phyloP scores from a whole-genome alignment of 2,329 filamentous ascomycete species.

The Trichoderma citrinoviride region DNA sequence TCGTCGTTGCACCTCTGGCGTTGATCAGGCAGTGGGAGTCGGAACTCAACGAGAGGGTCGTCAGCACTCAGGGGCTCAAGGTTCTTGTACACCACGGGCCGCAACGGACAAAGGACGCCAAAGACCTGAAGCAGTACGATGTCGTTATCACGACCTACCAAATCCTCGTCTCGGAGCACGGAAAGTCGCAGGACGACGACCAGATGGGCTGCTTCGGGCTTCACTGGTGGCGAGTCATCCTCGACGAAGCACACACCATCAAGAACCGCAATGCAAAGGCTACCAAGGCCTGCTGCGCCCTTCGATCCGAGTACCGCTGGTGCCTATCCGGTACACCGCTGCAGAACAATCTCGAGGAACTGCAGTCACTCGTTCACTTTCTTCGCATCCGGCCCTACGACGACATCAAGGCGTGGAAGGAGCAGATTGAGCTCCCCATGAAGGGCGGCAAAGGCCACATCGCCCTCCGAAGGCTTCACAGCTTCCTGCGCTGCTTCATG shows the following conservation, averaged over 20 bases:
- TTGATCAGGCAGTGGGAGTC: conserved; percentile 97
- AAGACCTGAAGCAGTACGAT: conserved; percentile 79
- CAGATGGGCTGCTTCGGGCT: conserved; percentile 86
- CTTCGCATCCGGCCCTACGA: conserved; percentile 89
- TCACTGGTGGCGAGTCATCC: conserved; percentile 91
- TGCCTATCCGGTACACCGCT: conserved; percentile 94
- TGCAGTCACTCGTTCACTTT: conserved; percentile 92
- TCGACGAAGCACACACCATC: conserved; percentile 97
- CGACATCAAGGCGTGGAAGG: conserved; percentile 81
- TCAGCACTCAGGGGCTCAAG: conserved; percentile 64
- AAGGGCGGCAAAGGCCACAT: conserved; percentile 86
- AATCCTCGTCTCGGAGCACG: conserved; percentile 88
- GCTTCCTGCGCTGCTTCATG: conserved; percentile 90
- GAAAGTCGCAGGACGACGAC: conserved; percentile 60
- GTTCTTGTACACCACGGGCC: conserved; percentile 92
- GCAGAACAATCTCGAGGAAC: conserved; percentile 96
- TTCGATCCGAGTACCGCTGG: conserved; percentile 88
- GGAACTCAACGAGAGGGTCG: conserved; percentile 82
- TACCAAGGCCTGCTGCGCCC: conserved; percentile 84
- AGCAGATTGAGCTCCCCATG: conserved; percentile 84
- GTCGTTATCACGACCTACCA: conserved; percentile 98
- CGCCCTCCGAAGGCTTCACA: conserved; percentile 81
- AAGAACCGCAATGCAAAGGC: conserved; percentile 97
- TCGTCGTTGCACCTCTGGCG: conserved; percentile 90
- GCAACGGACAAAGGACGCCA: conserved; percentile 73